These are phyloP conservation scores for Neophaeococcomyces mojaviensis DNA, from an alignment of 2,329 filamentous ascomycete species.

Conservation along the genomic window DNA sequence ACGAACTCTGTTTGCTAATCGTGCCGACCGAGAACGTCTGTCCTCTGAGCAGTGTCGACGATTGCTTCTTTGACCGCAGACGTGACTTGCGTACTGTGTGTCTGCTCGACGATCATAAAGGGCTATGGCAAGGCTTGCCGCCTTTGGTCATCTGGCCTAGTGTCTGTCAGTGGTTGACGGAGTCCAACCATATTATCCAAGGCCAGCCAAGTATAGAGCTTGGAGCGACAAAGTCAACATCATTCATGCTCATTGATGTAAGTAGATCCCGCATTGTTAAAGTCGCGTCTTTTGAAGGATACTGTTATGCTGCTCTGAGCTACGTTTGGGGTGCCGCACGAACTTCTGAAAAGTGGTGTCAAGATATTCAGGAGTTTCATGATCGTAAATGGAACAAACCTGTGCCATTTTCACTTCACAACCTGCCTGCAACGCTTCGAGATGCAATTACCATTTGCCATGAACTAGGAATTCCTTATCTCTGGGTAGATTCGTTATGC, in stretches of 20 bases:
- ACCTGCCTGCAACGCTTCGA: slow-evolving; percentile 19
- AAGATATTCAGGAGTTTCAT: background rate
- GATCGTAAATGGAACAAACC: background rate
- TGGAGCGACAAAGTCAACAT: background rate
- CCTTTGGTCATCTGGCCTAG: background rate
- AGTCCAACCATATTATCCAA: background rate
- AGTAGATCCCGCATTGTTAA: background rate
- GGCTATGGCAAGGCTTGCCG: background rate
- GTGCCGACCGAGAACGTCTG: background rate
- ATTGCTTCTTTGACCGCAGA: background rate
- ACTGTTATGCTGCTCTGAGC: slow-evolving; percentile 11
- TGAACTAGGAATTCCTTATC: slow-evolving; percentile 21
- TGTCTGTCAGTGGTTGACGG: background rate
- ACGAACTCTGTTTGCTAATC: background rate
- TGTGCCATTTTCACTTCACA: background rate
- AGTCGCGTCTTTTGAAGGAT: background rate
- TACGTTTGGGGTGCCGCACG: slow-evolving; percentile 15
- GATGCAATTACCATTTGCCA: slow-evolving; percentile 24
- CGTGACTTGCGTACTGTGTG: background rate
- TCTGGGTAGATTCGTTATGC: slow-evolving; percentile 30
- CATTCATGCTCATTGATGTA: background rate
- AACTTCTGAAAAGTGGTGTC: background rate
- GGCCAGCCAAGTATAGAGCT: background rate
- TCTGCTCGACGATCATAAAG: background rate
- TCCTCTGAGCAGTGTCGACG: background rate